Evolutionary conservation across 2,329 filamentous ascomycete genomes (phyloP).

Genomic region (Phyllosticta citrichinensis): DNA sequence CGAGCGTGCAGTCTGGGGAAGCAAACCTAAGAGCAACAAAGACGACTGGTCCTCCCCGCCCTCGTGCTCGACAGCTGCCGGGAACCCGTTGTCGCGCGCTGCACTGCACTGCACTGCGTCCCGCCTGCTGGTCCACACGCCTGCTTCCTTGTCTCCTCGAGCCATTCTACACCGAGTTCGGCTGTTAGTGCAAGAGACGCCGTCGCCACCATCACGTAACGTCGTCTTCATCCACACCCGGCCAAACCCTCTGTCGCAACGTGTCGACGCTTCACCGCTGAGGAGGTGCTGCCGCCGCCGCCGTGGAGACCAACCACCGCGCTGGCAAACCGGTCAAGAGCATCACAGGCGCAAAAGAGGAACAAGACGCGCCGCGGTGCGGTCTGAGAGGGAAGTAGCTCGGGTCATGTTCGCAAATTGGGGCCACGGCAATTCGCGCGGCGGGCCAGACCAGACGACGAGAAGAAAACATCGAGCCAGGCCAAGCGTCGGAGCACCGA

Average conservation of each 20-base stretch:
- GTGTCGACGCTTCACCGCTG: background rate
- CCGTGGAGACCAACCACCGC: background rate
- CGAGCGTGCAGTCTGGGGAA: background rate
- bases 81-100: too few relatives aligned
- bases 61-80: too few relatives aligned
- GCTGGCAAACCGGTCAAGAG: background rate
- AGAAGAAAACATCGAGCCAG: background rate
- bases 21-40: background rate
- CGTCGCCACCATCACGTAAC: background rate
- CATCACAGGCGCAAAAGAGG: background rate
- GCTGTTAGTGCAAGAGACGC: background rate
- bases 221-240: background rate
- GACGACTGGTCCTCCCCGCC: too few relatives aligned
- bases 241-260: background rate
- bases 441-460: background rate
- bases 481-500: background rate
- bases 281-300: background rate
- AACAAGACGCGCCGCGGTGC: background rate
- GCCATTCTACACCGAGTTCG: background rate
- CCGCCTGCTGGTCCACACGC: too few relatives aligned
- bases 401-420: background rate
- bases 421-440: too few relatives aligned
- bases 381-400: background rate
- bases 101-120: too few relatives aligned
- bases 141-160: background rate